phyloP scores from a whole-genome alignment of 371 early-diverging fungal species.

The Zychaea mexicana region DNA sequence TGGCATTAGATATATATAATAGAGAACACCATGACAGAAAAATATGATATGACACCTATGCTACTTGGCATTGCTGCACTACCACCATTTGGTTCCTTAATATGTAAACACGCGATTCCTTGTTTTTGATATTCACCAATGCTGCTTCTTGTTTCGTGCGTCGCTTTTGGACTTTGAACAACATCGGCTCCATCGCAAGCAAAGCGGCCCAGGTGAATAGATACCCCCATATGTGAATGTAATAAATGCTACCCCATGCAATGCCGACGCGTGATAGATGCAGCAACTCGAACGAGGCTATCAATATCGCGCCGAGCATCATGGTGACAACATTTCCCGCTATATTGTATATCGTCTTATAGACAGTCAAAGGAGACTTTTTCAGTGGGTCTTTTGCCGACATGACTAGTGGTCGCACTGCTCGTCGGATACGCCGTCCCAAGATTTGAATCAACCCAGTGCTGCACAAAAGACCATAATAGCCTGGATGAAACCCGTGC shows the following conservation, averaged over 20 bases:
- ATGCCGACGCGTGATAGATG: conserved; percentile 51
- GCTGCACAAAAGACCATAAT: conserved; percentile 57
- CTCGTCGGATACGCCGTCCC: conserved; percentile 58
- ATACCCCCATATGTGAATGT: conserved; percentile 52
- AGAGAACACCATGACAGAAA: no score
- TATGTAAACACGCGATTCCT: no score
- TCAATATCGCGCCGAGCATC: conserved; percentile 66
- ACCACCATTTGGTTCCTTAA: no score
- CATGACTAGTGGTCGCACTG: conserved; percentile 69
- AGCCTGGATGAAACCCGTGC: conserved; percentile 95
- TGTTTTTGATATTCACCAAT: no score
- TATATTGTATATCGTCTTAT: conserved; percentile 62
- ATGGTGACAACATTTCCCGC: conserved; percentile 68
- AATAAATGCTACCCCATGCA: conserved; percentile 63
- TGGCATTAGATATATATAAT: no score
- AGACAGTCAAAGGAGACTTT: conserved; percentile 27
- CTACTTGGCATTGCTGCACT: no score
- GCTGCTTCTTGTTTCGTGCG: neutral
- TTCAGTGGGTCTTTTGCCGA: conserved; percentile 26
- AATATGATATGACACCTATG: no score
- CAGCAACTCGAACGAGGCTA: conserved; percentile 74
- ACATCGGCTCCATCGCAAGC: conserved; percentile 1
- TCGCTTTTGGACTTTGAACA: conserved; percentile 23
- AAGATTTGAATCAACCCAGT: conserved; percentile 26
- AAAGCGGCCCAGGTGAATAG: conserved; percentile 27